phyloP scores from a whole-genome alignment of 108 stramenopile species.

The Aurantiochytrium sp. region DNA sequence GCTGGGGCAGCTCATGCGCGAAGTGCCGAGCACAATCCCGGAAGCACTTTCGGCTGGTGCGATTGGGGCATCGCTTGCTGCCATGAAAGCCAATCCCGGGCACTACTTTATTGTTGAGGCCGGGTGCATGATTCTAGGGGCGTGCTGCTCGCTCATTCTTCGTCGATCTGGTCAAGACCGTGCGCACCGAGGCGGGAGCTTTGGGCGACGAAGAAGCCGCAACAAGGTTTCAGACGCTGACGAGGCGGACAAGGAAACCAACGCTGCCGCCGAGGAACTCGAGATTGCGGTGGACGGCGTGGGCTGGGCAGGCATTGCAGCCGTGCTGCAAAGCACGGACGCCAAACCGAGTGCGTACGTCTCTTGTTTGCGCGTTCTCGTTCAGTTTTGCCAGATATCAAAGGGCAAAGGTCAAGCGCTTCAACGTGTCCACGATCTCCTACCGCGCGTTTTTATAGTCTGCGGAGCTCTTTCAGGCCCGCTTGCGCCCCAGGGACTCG shows the following conservation, averaged over 20 bases:
- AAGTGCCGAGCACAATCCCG: not conserved
- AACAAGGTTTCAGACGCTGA: not conserved
- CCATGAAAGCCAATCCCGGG: not conserved
- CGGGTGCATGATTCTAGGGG: not conserved
- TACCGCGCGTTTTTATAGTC: not conserved
- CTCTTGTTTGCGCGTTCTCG: not conserved
- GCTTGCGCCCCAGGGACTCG: not conserved
- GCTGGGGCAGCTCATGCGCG: not conserved
- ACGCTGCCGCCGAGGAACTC: not conserved
- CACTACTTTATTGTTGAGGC: slow-evolving; percentile 15
- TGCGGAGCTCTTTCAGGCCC: not conserved
- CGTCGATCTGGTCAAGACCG: not conserved
- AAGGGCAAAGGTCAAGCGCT: not conserved
- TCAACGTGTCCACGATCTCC: not conserved
- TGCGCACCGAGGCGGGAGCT: no score
- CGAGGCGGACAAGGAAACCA: not conserved
- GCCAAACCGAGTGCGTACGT: not conserved
- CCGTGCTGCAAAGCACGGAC: not conserved
- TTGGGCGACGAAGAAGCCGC: not conserved
- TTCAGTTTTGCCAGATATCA: not conserved
- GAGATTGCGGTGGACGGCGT: not conserved
- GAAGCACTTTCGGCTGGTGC: not conserved
- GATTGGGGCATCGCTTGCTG: not conserved
- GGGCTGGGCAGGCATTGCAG: not conserved
- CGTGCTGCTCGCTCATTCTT: not conserved